Evolutionary conservation across 495 filamentous ascomycete species (phyloP).

Genomic region (Apodospora peruviana): DNA sequence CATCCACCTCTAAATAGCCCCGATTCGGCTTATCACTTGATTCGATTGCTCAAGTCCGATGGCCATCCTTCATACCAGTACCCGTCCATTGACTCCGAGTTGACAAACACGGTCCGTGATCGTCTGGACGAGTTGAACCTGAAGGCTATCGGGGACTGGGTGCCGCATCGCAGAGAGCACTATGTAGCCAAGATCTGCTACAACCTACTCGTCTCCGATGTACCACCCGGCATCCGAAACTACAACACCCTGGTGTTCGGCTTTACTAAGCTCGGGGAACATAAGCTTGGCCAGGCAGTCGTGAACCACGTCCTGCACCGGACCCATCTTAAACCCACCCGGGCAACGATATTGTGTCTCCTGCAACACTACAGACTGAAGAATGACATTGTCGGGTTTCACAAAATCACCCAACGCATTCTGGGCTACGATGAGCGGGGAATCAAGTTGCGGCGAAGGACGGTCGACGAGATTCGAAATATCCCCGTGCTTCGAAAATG

Average conservation of each 20-base stretch:
- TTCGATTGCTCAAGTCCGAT: constrained; percentile 23
- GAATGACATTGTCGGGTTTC: constrained; percentile 34
- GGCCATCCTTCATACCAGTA: constrained; percentile 31
- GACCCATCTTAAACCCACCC: constrained; percentile 46
- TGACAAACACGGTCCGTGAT: constrained; percentile 13
- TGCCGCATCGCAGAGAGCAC: constrained; percentile 4
- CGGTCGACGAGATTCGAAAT: constrained; percentile 2
- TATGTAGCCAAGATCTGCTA: constrained; percentile 58
- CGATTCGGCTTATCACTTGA: constrained; percentile 24
- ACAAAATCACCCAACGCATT: constrained; percentile 34
- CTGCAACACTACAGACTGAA: constrained; percentile 49
- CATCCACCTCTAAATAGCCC: constrained; percentile 8
- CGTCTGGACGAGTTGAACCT: constrained; percentile 29
- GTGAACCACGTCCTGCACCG: constrained; percentile 45
- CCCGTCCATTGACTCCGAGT: constrained; percentile 11
- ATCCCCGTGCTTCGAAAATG: constrained; percentile 8
- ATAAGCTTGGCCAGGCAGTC: constrained; percentile 48
- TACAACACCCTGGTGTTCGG: constrained; percentile 61
- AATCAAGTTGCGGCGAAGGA: constrained; percentile 13
- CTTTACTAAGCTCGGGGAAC: constrained; percentile 47
- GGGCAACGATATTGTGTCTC: constrained; percentile 46
- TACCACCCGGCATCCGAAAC: constrained; percentile 55
- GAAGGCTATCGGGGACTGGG: constrained; percentile 27
- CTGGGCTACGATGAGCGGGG: constrained; percentile 19
- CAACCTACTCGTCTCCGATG: constrained; percentile 52